A percentile compares a stretch with the other conserved stretches of the same genome.
Evolutionary conservation across 805 yeast species (phyloP).

Genomic region (Jamesozyma rosinii): DNA sequence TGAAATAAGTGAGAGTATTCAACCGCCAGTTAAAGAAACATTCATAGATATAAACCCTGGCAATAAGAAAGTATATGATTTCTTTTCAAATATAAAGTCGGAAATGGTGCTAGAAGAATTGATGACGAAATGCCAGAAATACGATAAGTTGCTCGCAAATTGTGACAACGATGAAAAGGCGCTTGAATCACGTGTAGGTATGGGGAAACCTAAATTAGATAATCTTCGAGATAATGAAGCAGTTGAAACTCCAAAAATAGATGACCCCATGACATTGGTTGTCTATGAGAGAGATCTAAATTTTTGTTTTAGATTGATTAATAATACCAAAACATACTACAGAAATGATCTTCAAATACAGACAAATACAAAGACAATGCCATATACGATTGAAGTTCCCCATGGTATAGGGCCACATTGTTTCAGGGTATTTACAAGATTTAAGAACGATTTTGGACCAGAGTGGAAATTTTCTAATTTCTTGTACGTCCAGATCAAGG

Average conservation of each 20-base stretch:
- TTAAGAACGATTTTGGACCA: conserved; percentile 1
- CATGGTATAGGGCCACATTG: conserved; percentile 6
- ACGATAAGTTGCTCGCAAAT: neutral
- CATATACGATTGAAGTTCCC: neutral
- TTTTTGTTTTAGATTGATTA: conserved; percentile 3
- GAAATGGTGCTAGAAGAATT: conserved; percentile 1
- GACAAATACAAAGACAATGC: neutral
- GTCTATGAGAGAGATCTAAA: conserved; percentile 5
- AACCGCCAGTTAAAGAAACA: neutral
- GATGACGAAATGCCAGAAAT: neutral
- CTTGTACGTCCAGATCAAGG: conserved; percentile 1
- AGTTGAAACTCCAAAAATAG: neutral
- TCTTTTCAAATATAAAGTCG: neutral
- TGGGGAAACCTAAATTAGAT: neutral
- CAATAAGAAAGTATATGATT: conserved; percentile 1
- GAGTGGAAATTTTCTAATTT: conserved; percentile 1
- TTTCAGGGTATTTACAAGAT: conserved; percentile 1
- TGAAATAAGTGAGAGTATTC: no score
- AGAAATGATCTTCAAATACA: neutral
- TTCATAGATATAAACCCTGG: conserved; percentile 2
- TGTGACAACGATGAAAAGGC: conserved; percentile 2
- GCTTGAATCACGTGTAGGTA: neutral
- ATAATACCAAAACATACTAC: conserved; percentile 1
- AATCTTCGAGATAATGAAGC: neutral
- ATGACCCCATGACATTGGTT: conserved; percentile 1